Evolutionary conservation across 2,329 filamentous ascomycete genomes (phyloP).

Genomic region (Alternaria angustiovoidea): DNA sequence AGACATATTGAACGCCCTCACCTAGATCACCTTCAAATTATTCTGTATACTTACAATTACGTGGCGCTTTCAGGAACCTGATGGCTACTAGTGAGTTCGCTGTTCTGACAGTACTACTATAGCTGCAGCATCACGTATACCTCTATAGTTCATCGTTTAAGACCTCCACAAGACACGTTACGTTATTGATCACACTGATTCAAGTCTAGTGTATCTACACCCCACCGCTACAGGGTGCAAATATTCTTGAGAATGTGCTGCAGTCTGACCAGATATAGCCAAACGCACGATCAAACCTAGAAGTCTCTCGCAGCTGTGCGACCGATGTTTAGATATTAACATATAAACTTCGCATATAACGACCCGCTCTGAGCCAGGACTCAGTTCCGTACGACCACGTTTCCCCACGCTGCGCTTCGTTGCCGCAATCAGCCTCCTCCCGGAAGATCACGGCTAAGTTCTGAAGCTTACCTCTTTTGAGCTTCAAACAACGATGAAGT

Average conservation of each 20-base stretch:
- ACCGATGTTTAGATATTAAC: slow-evolving; percentile 22
- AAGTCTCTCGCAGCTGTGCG: slow-evolving; percentile 21
- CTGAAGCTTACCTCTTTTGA: slow-evolving; percentile 5
- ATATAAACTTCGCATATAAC: slow-evolving; percentile 40
- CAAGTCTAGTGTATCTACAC: slow-evolving; percentile 18
- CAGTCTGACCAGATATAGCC: slow-evolving; percentile 22
- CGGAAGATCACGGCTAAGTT: slow-evolving; percentile 3
- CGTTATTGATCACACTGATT: slow-evolving; percentile 17
- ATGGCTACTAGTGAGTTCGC: slow-evolving; percentile 21
- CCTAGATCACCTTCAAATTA: slow-evolving; percentile 6
- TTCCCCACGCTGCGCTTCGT: slow-evolving; percentile 27
- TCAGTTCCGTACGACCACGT: slow-evolving; percentile 13
- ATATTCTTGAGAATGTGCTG: slow-evolving; percentile 21
- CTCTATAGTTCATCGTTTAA: slow-evolving; percentile 20
- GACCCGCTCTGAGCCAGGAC: slow-evolving; percentile 13
- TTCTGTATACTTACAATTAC: slow-evolving; percentile 10
- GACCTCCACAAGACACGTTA: slow-evolving; percentile 6
- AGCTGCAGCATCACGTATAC: slow-evolving; percentile 33
- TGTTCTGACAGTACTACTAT: slow-evolving; percentile 30
- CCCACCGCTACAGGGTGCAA: slow-evolving; percentile 29
- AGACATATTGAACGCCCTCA: not conserved
- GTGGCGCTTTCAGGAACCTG: slow-evolving; percentile 16
- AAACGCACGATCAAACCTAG: slow-evolving; percentile 22
- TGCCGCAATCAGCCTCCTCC: slow-evolving; percentile 17
- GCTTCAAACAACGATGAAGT: slow-evolving; percentile 9